These are phyloP conservation scores for Maudiozyma barnettii DNA, from an alignment of 805 yeast species.

Conservation along the genomic window DNA sequence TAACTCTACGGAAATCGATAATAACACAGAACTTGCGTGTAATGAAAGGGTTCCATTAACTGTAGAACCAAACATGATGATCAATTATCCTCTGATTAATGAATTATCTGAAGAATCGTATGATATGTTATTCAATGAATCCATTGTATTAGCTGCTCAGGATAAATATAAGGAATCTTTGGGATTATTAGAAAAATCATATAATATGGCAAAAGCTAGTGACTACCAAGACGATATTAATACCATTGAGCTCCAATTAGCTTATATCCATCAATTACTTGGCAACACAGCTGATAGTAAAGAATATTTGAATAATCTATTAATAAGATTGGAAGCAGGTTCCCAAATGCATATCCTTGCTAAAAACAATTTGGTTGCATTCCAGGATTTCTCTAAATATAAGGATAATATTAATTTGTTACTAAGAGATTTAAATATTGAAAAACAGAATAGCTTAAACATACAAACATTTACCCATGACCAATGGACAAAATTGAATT, in stretches of 20 bases:
- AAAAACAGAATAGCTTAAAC: conserved; percentile 14
- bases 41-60: conserved; percentile 63
- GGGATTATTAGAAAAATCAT: conserved; percentile 37
- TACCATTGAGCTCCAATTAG: conserved; percentile 52
- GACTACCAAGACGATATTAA: conserved; percentile 40
- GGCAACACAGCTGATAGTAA: conserved; percentile 33
- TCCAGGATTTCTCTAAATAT: conserved; percentile 25
- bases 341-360: conserved; percentile 27
- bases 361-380: conserved; percentile 25
- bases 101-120: conserved; percentile 32
- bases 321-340: conserved; percentile 18
- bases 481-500: conserved; percentile 19
- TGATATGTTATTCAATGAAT: conserved; percentile 57
- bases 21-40: conserved; percentile 48
- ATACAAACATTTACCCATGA: conserved; percentile 17
- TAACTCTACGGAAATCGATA: conserved; percentile 29
- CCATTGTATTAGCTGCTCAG: conserved; percentile 43
- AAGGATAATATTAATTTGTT: conserved; percentile 23
- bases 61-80: conserved; percentile 27
- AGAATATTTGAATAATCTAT: conserved; percentile 27
- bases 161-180: conserved; percentile 35
- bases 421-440: conserved; percentile 29
- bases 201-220: conserved; percentile 32
- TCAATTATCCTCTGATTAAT: conserved; percentile 1
- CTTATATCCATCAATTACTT: conserved; percentile 42